A percentile compares a stretch with the other conserved stretches of the same genome.
Conservation (phyloP, 345 rosid genomes). For the Lumnitzera littorea region DNA sequence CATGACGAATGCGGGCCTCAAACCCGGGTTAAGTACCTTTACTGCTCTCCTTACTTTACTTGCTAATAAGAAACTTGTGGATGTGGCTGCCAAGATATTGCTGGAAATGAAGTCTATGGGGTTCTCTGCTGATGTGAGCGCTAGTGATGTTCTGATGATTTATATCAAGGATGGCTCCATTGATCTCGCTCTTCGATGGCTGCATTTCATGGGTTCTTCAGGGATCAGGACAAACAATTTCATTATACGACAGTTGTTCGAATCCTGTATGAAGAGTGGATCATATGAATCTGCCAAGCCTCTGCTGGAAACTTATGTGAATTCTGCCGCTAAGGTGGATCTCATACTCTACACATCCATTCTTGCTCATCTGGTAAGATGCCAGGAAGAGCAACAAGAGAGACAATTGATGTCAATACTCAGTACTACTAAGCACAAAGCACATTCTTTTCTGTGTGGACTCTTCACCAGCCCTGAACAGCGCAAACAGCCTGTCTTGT, state of each 20-base stretch:
- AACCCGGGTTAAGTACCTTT: conserved; percentile 86
- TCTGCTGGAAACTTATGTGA: conserved; percentile 79
- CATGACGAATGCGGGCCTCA: conserved; percentile 84
- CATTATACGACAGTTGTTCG: conserved; percentile 86
- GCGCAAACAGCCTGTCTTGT: conserved; percentile 80
- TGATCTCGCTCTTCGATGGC: conserved; percentile 89
- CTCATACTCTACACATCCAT: conserved; percentile 89
- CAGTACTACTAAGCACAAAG: conserved; percentile 70
- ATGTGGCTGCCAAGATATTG: conserved; percentile 86
- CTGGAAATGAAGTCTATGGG: conserved; percentile 98
- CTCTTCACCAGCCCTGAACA: conserved; percentile 93
- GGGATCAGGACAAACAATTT: conserved; percentile 89
- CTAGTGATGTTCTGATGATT: conserved; percentile 94
- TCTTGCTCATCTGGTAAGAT: conserved; percentile 86
- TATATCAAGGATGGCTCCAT: conserved; percentile 89
- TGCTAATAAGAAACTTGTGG: conserved; percentile 87
- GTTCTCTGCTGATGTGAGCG: conserved; percentile 80
- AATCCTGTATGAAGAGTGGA: conserved; percentile 90
- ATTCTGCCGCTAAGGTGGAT: conserved; percentile 82
- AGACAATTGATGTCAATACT: conserved; percentile 86
- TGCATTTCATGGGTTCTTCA: conserved; percentile 90
- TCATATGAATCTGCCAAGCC: conserved; percentile 84
- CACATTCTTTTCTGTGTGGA: conserved; percentile 84
- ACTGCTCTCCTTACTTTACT: conserved; percentile 68
- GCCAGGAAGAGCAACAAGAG: conserved; percentile 87